Conservation (phyloP, 495 filamentous ascomycete genomes). For the Opeltia flavorubescens region DNA sequence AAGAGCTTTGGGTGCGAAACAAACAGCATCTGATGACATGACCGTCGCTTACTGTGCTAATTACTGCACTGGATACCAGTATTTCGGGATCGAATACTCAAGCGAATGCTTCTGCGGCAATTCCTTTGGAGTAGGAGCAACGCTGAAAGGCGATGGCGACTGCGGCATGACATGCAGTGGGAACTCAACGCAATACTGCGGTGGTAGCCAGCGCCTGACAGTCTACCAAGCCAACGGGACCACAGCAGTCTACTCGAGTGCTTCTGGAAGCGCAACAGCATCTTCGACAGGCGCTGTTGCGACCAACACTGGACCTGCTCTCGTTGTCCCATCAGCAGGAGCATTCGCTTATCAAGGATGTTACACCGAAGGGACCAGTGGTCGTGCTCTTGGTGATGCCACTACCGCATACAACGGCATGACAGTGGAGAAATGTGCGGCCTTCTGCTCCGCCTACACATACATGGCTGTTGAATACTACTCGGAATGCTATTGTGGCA, state of each 20-base stretch:
- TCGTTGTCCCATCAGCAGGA: constrained; percentile 3
- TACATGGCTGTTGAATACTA: constrained; percentile 17
- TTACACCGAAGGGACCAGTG: constrained; percentile 21
- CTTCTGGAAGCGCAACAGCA: constrained; percentile 12
- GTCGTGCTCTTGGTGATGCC: constrained; percentile 16
- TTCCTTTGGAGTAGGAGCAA: constrained; percentile 8
- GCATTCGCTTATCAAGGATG: constrained; percentile 21
- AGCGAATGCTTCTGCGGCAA: constrained; percentile 27
- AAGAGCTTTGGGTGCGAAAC: constrained; percentile 15
- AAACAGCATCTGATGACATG: constrained; percentile 8
- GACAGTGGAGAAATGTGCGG: constrained; percentile 18
- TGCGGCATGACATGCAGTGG: constrained; percentile 20
- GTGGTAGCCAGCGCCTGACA: constrained; percentile 10
- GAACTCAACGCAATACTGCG: constrained; percentile 19
- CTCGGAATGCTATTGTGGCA: constrained; percentile 6
- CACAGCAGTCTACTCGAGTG: background rate
- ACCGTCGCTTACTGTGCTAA: constrained; percentile 20
- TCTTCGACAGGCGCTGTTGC: background rate
- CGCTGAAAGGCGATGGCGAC: constrained; percentile 6
- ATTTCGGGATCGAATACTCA: constrained; percentile 25
- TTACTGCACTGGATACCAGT: constrained; percentile 19
- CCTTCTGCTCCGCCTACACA: constrained; percentile 16
- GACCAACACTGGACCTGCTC: background rate
- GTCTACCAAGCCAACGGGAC: constrained; percentile 7
- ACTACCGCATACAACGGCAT: constrained; percentile 9